Conservation (phyloP, 108 stramenopile species). For the Schizochytrium sp. region DNA sequence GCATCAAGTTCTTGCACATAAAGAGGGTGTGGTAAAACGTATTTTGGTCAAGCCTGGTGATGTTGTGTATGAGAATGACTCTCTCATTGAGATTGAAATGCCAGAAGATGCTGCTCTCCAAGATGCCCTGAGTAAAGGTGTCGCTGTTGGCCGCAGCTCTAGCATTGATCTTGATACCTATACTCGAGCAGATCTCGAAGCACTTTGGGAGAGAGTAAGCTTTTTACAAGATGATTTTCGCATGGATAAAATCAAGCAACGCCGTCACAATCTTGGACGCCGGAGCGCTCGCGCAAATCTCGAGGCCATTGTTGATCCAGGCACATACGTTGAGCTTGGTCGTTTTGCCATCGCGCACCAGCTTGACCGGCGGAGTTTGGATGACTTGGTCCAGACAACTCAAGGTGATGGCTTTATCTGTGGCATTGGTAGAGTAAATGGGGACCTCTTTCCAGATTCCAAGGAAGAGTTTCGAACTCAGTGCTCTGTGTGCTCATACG, state of each 20-base stretch:
- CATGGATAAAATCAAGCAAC: slow-evolving; percentile 20
- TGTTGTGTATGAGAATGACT: slow-evolving; percentile 77
- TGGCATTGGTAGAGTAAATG: slow-evolving; percentile 43
- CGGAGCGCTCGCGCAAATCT: slow-evolving; percentile 33
- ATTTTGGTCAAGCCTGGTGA: slow-evolving; percentile 73
- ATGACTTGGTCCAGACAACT: slow-evolving; percentile 8
- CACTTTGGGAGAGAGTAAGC: slow-evolving; percentile 15
- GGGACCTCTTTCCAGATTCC: background rate
- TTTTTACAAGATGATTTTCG: slow-evolving; percentile 22
- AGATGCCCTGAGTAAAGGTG: background rate
- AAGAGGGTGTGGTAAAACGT: slow-evolving; percentile 72
- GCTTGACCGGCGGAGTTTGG: background rate
- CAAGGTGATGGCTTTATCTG: slow-evolving; percentile 50
- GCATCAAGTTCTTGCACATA: slow-evolving; percentile 79
- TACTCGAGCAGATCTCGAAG: slow-evolving; percentile 50
- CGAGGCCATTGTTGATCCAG: slow-evolving; percentile 40
- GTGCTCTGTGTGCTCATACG: slow-evolving; percentile 45
- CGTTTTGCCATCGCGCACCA: slow-evolving; percentile 24
- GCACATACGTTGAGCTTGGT: slow-evolving; percentile 21
- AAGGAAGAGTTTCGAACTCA: background rate
- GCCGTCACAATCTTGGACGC: slow-evolving; percentile 9
- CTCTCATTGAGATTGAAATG: slow-evolving; percentile 73
- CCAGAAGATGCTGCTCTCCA: background rate
- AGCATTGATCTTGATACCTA: slow-evolving; percentile 30
- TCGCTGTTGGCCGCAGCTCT: background rate